These are phyloP conservation scores for Trapa bicornis DNA, from an alignment of 345 rosid species.

Conservation along the genomic window DNA sequence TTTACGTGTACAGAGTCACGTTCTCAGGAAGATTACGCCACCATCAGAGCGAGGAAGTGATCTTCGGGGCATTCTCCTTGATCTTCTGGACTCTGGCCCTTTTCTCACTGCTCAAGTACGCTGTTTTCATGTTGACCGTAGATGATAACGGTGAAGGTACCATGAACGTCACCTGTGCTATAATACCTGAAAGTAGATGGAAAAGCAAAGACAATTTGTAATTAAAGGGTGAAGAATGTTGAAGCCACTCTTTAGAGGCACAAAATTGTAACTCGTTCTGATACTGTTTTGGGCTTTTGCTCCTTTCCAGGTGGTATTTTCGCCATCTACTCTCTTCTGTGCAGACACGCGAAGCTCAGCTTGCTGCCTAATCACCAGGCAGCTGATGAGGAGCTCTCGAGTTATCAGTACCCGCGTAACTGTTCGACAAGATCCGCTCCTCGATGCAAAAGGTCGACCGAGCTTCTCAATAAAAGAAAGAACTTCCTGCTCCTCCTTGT, in stretches of 20 bases:
- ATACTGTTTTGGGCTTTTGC: conserved; percentile 6
- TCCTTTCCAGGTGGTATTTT: conserved; percentile 69
- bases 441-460: conserved; percentile 39
- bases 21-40: conserved; percentile 54
- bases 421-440: conserved; percentile 31
- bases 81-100: conserved; percentile 82
- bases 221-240: neutral
- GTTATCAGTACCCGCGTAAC: conserved; percentile 42
- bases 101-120: conserved; percentile 66
- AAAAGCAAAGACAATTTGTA: no score
- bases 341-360: conserved; percentile 64
- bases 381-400: conserved; percentile 83
- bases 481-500: conserved; percentile 59
- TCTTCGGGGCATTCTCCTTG: conserved; percentile 74
- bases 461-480: conserved; percentile 52
- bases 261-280: neutral
- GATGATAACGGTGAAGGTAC: conserved; percentile 91
- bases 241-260: neutral
- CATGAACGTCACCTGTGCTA: neutral
- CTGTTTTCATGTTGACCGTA: conserved; percentile 38
- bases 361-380: conserved; percentile 91
- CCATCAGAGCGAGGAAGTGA: conserved; percentile 49
- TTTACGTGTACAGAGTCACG: conserved; percentile 67
- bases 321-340: conserved; percentile 73
- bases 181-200: no score